Evolutionary conservation across 2,329 filamentous ascomycete species (phyloP).

Genomic region (Davidsoniella virescens): DNA sequence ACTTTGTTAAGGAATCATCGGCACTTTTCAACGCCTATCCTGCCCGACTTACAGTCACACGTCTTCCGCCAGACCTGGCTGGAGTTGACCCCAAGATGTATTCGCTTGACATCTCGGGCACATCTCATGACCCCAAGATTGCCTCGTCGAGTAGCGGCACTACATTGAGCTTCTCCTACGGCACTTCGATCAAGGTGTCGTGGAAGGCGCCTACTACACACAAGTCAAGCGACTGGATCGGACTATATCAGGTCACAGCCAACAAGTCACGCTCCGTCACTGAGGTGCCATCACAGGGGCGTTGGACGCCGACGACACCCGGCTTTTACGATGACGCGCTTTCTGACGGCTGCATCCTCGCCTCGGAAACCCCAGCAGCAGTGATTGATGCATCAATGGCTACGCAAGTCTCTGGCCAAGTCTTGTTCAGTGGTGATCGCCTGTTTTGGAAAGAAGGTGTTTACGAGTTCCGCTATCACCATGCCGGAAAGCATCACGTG

Average conservation of each 20-base stretch:
- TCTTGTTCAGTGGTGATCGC: slow-evolving; percentile 81
- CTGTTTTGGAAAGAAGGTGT: slow-evolving; percentile 94
- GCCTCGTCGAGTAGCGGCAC: slow-evolving; percentile 28
- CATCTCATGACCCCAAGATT: slow-evolving; percentile 28
- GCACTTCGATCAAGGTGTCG: slow-evolving; percentile 71
- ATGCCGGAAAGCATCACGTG: slow-evolving; percentile 79
- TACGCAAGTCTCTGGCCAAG: slow-evolving; percentile 57
- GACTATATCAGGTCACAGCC: slow-evolving; percentile 89
- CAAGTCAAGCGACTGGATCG: slow-evolving; percentile 85
- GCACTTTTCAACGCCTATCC: slow-evolving; percentile 82
- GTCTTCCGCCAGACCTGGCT: slow-evolving; percentile 62
- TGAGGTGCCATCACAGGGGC: slow-evolving; percentile 67
- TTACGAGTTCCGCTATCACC: slow-evolving; percentile 95
- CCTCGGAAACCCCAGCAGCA: slow-evolving; percentile 45
- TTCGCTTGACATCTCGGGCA: slow-evolving; percentile 56
- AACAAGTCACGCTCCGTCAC: slow-evolving; percentile 76
- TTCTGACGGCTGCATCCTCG: slow-evolving; percentile 60
- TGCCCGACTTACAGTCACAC: slow-evolving; percentile 66
- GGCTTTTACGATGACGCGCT: slow-evolving; percentile 61
- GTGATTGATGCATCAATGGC: slow-evolving; percentile 29
- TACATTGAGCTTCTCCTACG: slow-evolving; percentile 72
- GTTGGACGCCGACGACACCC: slow-evolving; percentile 71
- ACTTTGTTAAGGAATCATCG: slow-evolving; percentile 74
- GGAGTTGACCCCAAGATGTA: slow-evolving; percentile 70
- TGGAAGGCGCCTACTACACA: slow-evolving; percentile 85